Evolutionary conservation across 2,329 filamentous ascomycete genomes (phyloP).

Genomic region (Cryphonectria nitschkei): DNA sequence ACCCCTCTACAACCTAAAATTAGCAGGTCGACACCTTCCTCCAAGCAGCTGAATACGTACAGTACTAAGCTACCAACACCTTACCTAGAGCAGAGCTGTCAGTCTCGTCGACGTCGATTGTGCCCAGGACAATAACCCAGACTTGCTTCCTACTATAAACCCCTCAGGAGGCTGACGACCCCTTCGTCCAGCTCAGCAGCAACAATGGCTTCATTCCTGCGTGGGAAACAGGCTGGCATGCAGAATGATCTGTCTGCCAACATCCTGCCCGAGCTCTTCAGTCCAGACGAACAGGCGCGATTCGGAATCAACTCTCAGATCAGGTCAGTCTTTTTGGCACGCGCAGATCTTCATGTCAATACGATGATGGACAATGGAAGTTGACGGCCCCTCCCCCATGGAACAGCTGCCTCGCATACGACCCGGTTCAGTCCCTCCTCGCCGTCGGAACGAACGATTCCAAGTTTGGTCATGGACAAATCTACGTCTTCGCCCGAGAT

Average conservation of each 20-base stretch:
- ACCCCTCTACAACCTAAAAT: constrained; percentile 17
- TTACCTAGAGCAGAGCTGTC: constrained; percentile 2
- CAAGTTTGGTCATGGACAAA: constrained; percentile 81
- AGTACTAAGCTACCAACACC: neutral
- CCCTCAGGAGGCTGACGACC: constrained; percentile 1
- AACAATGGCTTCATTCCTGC: constrained; percentile 81
- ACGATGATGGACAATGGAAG: neutral
- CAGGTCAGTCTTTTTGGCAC: constrained; percentile 50
- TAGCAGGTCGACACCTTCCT: constrained; percentile 6
- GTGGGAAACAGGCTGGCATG: constrained; percentile 92
- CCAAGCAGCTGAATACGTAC: neutral
- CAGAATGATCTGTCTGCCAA: constrained; percentile 87
- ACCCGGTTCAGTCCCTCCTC: constrained; percentile 90
- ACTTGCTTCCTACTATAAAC: constrained; percentile 1
- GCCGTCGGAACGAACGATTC: constrained; percentile 90
- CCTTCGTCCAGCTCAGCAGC: neutral
- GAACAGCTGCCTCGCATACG: constrained; percentile 80
- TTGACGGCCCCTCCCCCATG: constrained; percentile 23
- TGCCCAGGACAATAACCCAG: constrained; percentile 12
- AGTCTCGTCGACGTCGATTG: neutral
- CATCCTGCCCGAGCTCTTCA: constrained; percentile 76
- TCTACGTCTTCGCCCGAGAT: constrained; percentile 85
- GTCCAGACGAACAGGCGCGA: constrained; percentile 79
- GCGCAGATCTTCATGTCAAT: neutral
- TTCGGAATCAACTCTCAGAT: constrained; percentile 82